Conservation (phyloP, 495 filamentous ascomycete species). For the Talaromyces adpressus region DNA sequence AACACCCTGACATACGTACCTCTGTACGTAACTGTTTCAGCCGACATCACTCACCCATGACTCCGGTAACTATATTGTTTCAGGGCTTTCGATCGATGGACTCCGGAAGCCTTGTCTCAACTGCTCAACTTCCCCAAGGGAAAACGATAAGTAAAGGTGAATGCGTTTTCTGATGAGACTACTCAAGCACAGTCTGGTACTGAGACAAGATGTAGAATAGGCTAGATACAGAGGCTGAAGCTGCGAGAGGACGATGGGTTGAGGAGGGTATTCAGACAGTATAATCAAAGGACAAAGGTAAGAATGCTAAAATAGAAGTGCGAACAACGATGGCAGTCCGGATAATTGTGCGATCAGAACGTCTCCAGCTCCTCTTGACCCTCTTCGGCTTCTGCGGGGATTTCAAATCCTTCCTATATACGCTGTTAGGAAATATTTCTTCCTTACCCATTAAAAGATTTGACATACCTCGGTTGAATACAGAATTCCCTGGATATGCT, state of each 20-base stretch:
- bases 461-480: constrained; percentile 84
- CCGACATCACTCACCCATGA: neutral
- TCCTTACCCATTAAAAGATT: too few species aligned
- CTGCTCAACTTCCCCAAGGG: too few species aligned
- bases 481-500: constrained; percentile 90
- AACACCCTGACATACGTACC: neutral
- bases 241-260: neutral
- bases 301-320: neutral
- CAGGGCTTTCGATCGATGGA: neutral
- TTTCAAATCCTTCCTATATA: constrained; percentile 46
- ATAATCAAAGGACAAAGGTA: neutral
- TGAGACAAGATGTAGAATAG: neutral
- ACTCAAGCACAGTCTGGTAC: neutral
- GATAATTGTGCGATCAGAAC: constrained; percentile 25
- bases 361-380: constrained; percentile 40
- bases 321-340: neutral
- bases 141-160: neutral
- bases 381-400: constrained; percentile 30
- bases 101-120: too few species aligned
- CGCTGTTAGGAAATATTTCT: neutral
- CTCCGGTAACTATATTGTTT: neutral
- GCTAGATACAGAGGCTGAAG: neutral
- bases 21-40: neutral
- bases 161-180: neutral
- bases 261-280: neutral